These are phyloP conservation scores for Pseudopediastrum boryanum DNA, from an alignment of 139 green algal species.

Conservation along the genomic window DNA sequence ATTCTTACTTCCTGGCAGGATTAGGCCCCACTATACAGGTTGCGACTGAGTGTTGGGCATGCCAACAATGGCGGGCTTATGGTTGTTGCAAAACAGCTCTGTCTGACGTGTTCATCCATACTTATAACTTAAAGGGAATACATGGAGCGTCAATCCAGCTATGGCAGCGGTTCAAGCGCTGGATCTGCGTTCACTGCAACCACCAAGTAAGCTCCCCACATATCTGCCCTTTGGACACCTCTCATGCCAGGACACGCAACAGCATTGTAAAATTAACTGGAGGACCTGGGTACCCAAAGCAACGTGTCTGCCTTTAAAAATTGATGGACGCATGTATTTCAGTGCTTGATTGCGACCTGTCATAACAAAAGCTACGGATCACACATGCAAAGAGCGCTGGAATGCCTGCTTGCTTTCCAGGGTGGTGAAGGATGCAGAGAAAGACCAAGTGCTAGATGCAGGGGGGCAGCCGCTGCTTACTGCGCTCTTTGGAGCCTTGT, in stretches of 20 bases:
- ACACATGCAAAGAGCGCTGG: neutral
- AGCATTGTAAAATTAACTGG: neutral
- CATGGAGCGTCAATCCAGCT: conserved; percentile 48
- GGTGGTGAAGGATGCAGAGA: conserved; percentile 41
- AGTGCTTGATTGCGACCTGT: neutral
- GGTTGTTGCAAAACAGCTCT: too few species aligned
- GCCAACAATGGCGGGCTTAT: too few species aligned
- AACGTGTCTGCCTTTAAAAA: neutral
- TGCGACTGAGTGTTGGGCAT: too few species aligned
- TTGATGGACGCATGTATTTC: neutral
- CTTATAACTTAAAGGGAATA: too few species aligned
- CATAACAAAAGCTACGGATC: neutral
- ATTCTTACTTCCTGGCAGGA: too few species aligned
- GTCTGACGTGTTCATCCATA: too few species aligned
- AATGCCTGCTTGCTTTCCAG: neutral
- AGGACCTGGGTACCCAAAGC: neutral
- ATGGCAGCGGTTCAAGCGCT: conserved; percentile 31
- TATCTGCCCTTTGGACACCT: neutral
- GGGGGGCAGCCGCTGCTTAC: conserved; percentile 22
- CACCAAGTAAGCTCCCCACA: conserved; percentile 20
- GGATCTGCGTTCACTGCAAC: conserved; percentile 31
- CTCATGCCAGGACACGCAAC: neutral
- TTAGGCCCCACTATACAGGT: too few species aligned
- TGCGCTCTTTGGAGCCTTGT: conserved; percentile 46
- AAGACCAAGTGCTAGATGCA: conserved; percentile 22